Evolutionary conservation across 148 eudicot species (phyloP).

Genomic region (Rhododendron ferrugineum): DNA sequence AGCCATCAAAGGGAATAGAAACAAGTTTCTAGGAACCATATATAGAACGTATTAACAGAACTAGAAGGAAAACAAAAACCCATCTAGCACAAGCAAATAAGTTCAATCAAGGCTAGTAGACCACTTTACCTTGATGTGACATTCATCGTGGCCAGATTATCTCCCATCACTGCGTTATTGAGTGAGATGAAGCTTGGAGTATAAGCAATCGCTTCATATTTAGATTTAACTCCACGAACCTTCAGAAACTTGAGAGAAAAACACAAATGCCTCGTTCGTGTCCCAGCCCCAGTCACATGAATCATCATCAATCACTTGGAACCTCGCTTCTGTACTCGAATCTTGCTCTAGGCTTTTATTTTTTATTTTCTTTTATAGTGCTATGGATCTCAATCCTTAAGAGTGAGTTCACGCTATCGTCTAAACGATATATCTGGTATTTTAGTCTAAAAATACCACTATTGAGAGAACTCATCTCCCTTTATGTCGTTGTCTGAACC

Average conservation of each 20-base stretch:
- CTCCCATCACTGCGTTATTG: background rate
- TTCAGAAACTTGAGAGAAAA: background rate
- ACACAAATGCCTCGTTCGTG: no score
- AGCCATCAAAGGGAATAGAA: background rate
- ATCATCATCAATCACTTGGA: no score
- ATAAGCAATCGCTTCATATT: background rate
- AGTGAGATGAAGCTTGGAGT: background rate
- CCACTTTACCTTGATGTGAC: background rate
- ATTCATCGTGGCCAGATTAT: background rate
- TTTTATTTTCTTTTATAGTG: no score
- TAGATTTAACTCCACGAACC: background rate
- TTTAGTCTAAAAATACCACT: no score
- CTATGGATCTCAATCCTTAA: no score
- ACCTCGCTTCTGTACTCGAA: no score
- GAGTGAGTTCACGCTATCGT: no score
- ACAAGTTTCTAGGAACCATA: background rate
- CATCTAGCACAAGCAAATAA: background rate
- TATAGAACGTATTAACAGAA: background rate
- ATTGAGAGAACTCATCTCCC: no score
- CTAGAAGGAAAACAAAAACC: background rate
- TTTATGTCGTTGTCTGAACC: accelerated
- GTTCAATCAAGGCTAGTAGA: background rate
- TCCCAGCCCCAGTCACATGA: no score
- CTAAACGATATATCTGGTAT: no score
- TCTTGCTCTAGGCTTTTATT: no score